These are phyloP conservation scores for Coccomyxa sp. DNA, from an alignment of 139 green algal genomes.

Conservation along the genomic window DNA sequence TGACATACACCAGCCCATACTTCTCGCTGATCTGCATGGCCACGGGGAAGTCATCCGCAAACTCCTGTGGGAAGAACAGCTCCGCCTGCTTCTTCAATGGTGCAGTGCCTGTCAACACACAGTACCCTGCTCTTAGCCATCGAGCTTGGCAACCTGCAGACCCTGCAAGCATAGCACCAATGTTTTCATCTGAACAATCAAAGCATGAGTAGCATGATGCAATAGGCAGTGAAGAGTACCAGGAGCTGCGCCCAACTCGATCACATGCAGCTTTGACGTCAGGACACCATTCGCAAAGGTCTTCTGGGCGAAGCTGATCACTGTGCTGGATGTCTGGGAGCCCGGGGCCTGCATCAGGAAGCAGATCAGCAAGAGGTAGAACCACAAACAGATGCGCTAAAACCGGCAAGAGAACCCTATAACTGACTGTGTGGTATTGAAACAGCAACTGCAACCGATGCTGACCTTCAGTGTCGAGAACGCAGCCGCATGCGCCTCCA, in stretches of 20 bases:
- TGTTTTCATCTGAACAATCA: neutral
- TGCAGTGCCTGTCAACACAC: slow-evolving; percentile 23
- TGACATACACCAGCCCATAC: slow-evolving; percentile 91
- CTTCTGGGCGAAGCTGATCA: slow-evolving; percentile 98
- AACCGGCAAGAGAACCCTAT: too few species aligned
- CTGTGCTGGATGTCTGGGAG: slow-evolving; percentile 51
- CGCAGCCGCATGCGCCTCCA: slow-evolving; percentile 94
- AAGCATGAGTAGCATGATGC: neutral
- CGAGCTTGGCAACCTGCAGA: too few species aligned
- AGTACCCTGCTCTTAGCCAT: neutral
- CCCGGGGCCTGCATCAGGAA: slow-evolving; percentile 26
- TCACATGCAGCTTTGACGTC: slow-evolving; percentile 96
- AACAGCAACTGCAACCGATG: neutral
- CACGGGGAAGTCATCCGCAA: slow-evolving; percentile 99
- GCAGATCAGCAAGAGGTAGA: neutral
- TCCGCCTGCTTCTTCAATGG: slow-evolving; percentile 88
- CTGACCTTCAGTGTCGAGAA: slow-evolving; percentile 84
- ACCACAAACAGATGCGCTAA: too few species aligned
- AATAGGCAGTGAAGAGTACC: slow-evolving; percentile 22
- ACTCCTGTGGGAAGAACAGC: slow-evolving; percentile 98
- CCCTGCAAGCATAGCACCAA: too few species aligned
- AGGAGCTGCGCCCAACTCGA: slow-evolving; percentile 87
- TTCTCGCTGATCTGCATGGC: slow-evolving; percentile 86
- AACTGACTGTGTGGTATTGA: neutral
- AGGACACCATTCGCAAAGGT: slow-evolving; percentile 78